phyloP scores from a whole-genome alignment of 73 alveolate species.

The Durusdinium trenchii region DNA sequence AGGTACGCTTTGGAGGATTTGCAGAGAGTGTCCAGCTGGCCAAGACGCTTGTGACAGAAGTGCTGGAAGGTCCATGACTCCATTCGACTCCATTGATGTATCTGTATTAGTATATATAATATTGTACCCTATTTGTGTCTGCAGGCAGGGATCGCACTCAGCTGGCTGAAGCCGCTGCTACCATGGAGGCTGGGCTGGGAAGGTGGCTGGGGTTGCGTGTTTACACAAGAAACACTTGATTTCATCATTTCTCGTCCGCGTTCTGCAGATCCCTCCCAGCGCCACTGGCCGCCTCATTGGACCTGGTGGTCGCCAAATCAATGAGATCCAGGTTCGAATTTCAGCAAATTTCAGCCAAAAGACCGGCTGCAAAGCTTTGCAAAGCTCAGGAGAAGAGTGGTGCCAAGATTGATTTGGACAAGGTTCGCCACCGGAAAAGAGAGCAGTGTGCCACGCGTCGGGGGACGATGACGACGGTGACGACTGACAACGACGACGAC shows the following conservation, averaged over 20 bases:
- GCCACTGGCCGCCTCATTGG: conserved; percentile 88
- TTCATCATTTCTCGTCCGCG: background rate
- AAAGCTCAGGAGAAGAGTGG: conserved; percentile 74
- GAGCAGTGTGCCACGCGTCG: too few species aligned
- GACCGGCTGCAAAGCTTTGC: background rate
- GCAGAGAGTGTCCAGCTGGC: conserved; percentile 79
- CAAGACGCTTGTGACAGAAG: conserved; percentile 75
- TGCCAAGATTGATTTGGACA: conserved; percentile 92
- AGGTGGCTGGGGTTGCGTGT: background rate
- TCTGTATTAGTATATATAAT: too few species aligned
- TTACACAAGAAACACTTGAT: background rate
- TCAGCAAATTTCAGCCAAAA: background rate
- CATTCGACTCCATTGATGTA: too few species aligned
- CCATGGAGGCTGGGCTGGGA: conserved; percentile 54
- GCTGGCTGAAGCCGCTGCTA: conserved; percentile 88
- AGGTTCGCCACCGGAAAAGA: too few species aligned
- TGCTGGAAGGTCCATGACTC: conserved; percentile 34
- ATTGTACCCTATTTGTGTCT: background rate
- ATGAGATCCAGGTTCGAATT: conserved; percentile 75
- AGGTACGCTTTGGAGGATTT: conserved; percentile 90
- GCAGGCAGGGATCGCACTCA: conserved; percentile 83
- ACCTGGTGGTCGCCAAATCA: conserved; percentile 95
- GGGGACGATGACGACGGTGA: too few species aligned
- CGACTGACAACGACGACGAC: too few species aligned
- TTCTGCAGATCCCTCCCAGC: conserved; percentile 77